Conservation (phyloP, 495 filamentous ascomycete species). For the Xylaria palmicola region DNA sequence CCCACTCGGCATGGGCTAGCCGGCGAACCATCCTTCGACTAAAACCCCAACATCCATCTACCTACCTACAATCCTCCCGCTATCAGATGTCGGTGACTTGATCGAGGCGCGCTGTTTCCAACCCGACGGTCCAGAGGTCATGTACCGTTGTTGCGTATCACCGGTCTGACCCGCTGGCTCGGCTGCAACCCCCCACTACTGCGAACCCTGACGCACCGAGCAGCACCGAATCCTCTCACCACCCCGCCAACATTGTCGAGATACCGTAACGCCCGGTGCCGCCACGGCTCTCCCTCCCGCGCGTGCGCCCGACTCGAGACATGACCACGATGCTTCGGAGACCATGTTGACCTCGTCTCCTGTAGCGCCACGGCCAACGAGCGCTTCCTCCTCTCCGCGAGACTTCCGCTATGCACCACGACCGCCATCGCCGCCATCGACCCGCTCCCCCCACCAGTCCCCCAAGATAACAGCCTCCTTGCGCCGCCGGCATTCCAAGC, state of each 20-base stretch:
- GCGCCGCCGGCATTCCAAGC: constrained; percentile 45
- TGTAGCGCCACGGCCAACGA: constrained; percentile 37
- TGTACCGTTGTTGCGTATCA: constrained; percentile 1
- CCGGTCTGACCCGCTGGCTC: constrained; percentile 5
- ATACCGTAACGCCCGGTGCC: constrained; percentile 15
- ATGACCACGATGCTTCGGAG: constrained; percentile 24
- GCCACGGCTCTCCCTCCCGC: not conserved
- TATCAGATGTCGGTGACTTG: not conserved
- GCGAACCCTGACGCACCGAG: not conserved
- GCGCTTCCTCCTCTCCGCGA: constrained; percentile 48
- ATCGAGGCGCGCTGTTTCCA: not conserved
- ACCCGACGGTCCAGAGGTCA: constrained; percentile 1
- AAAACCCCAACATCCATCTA: not conserved
- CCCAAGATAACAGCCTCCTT: constrained; percentile 45
- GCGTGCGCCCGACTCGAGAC: constrained; percentile 1
- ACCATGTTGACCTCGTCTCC: constrained; percentile 53
- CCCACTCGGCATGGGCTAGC: not conserved
- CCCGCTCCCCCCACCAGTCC: constrained; percentile 41
- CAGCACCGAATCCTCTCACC: not conserved
- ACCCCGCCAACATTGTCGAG: constrained; percentile 16
- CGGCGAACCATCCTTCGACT: not conserved
- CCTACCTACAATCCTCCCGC: not conserved
- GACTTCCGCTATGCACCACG: constrained; percentile 48
- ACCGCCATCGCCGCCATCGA: constrained; percentile 15
- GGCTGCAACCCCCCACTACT: constrained; percentile 7